Percentiles rank a stretch among this genome's conserved stretches.
phyloP scores from a whole-genome alignment of 192 early-diverging fungal species.

The Entophlyctis helioformis region DNA sequence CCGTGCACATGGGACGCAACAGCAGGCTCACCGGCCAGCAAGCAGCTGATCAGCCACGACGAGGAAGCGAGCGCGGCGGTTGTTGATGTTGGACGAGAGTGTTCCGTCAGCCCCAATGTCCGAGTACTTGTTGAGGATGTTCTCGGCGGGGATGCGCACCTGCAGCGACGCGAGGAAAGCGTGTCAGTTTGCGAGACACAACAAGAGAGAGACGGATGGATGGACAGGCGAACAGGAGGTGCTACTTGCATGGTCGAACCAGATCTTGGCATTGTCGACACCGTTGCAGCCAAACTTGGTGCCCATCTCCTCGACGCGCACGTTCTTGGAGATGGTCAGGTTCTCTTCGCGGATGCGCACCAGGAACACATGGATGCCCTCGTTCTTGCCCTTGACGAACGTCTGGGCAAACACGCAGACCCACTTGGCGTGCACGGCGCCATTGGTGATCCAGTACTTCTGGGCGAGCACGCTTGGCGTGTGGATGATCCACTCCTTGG shows the following conservation, averaged over 20 bases:
- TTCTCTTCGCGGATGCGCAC: slow-evolving; percentile 66
- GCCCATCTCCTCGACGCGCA: slow-evolving; percentile 66
- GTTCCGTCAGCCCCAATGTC: slow-evolving; percentile 42
- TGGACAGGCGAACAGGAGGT: neutral
- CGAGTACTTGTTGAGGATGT: slow-evolving; percentile 56
- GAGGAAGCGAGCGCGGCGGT: slow-evolving; percentile 59
- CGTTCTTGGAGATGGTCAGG: slow-evolving; percentile 49
- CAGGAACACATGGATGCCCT: slow-evolving; percentile 62
- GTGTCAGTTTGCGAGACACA: no score
- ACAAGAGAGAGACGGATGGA: slow-evolving; percentile 6
- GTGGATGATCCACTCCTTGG: slow-evolving; percentile 62
- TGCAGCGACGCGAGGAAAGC: no score
- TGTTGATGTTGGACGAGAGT: slow-evolving; percentile 38
- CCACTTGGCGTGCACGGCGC: slow-evolving; percentile 60
- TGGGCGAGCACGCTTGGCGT: slow-evolving; percentile 57
- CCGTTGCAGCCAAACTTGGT: slow-evolving; percentile 51
- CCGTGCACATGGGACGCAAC: neutral
- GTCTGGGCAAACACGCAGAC: slow-evolving; percentile 65
- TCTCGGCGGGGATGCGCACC: slow-evolving; percentile 48
- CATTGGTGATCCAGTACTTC: slow-evolving; percentile 80
- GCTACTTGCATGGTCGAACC: slow-evolving; percentile 23
- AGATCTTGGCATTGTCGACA: slow-evolving; percentile 63
- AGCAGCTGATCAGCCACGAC: slow-evolving; percentile 66
- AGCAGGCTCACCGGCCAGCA: slow-evolving; percentile 37
- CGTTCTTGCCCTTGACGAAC: slow-evolving; percentile 53